Evolutionary conservation across 2,329 filamentous ascomycete species (phyloP), one percentile per base, ranked within the genome.

Genomic region (Fragosphaeria purpurea): DNA sequence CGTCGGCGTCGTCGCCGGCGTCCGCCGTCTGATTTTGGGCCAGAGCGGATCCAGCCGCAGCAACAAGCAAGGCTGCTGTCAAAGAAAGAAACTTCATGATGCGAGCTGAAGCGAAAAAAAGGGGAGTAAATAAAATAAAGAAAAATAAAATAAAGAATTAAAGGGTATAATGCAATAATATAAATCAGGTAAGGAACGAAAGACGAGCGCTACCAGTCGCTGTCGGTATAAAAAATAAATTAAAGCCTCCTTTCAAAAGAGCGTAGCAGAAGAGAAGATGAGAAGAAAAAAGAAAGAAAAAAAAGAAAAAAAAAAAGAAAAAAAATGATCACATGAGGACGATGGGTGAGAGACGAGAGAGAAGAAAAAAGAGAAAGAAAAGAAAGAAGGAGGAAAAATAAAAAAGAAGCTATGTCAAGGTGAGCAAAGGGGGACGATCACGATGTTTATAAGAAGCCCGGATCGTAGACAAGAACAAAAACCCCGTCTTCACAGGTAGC

Each of bases 21-120:
- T 45, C 47, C 5, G 41, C 11, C 9, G 42, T 50, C 39, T 31
- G 8, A 37, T 53, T 63, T 60, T 47, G 49, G 52, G 66, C 66
- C n/a, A 62, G 13, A 34, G 50, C 55, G 22, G 49, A 35, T 46
- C 56, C 53, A 43, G 55, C 56, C 22, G 50, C 47, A 38, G 57
- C 56, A 47, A 61, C 48, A 42, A 58, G 39, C 44, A 60, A 38
- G 41, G 56, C 10, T 43, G 51, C 41, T 49, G 57, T 37, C 37
- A n/a, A 32, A 45, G 48, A 41, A 6, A 9, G 2, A 1, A 11
- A 40, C 48, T 45, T 50, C 48, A 50, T 50, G 34, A 34, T 43
- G 9, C 11, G 22, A 11, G 8, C 42, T 13, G 9, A 6, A n/a
- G 6, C 6, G 22, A 32, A 31, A 43, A 7, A n/a, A 35, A 30